These are phyloP conservation scores for Arachnopeziza araneosa DNA, from an alignment of 2,329 filamentous ascomycete species.

Conservation along the genomic window DNA sequence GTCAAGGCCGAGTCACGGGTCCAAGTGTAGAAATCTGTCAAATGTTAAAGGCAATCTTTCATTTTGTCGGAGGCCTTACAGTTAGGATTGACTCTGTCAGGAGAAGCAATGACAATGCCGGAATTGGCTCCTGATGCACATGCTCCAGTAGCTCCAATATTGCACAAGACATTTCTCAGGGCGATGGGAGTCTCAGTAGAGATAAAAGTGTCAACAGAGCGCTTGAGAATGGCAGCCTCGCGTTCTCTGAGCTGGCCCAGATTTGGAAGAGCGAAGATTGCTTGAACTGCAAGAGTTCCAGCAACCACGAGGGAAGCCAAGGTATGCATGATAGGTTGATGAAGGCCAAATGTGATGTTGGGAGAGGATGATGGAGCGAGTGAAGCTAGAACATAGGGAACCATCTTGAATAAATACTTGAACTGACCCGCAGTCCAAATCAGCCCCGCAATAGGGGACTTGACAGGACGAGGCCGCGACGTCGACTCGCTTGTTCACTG, in stretches of 20 bases:
- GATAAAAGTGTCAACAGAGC: constrained; percentile 49
- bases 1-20: constrained; percentile 68
- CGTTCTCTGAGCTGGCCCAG: constrained; percentile 27
- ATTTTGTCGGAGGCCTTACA: constrained; percentile 37
- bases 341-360: constrained; percentile 16
- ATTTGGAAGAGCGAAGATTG: constrained; percentile 43
- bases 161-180: constrained; percentile 48
- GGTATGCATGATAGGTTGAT: constrained; percentile 43
- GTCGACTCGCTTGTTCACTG: not conserved
- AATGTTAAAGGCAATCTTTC: constrained; percentile 4
- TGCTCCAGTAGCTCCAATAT: constrained; percentile 52
- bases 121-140: constrained; percentile 41
- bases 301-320: constrained; percentile 45
- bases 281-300: constrained; percentile 46
- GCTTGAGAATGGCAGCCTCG: constrained; percentile 38
- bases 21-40: constrained; percentile 73
- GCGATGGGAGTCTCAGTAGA: constrained; percentile 47
- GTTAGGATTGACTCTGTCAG: constrained; percentile 47
- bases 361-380: constrained; percentile 1
- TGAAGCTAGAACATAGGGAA: not conserved
- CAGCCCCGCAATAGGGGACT: not conserved
- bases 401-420: not conserved
- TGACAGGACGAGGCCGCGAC: not conserved
- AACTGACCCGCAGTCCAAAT: not conserved
- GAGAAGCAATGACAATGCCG: constrained; percentile 53